Evolutionary conservation across 768 basidiomycete species (phyloP), one percentile per base, ranked within the genome.

Genomic region (Coprinopsis strossmayeri): DNA sequence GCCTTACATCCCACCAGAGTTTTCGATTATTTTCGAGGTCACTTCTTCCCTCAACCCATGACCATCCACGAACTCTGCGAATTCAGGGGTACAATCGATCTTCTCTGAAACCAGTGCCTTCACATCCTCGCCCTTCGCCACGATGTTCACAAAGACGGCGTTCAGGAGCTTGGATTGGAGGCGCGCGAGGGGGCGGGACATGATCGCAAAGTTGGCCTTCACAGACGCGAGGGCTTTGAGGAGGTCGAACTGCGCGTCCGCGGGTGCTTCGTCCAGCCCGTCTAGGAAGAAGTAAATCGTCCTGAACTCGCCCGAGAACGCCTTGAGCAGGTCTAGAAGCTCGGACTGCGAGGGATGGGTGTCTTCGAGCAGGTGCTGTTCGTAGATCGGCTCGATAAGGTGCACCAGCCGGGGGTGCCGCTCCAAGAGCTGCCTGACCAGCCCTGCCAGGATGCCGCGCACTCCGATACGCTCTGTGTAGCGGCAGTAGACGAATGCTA

Each of bases 1-100:
- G 3, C 34, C n/a, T n/a, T n/a, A 48, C 47, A 48, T 48, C 7
- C 43, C 43, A n/a, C 17, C 3, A 28, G 43, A 28, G 3, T 23
- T 45, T 12, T 3, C n/a, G 7, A 9, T 11, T 25, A 48, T 48
- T 10, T 28, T 30, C 9, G 17, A 3, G 15, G 20, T 13, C 11
- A 48, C 9, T 9, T 17, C 23, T 13, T 41, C 11, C 27, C n/a
- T 48, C 2, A 26, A 15, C 9, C 25, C 25, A 18, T 40, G 21
- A 5, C 12, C 5, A 0, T 15, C 17, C 11, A 48, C 24, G 5
- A 48, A n/a, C 12, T 15, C 21, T 2, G 12, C 20, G 18, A 48
- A 32, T 12, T 20, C 10, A 3, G 43, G 43, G 18, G 7, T 28
- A 9, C 15, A 3, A 9, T 28, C 11, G 12, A 45, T 28, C 28